Evolutionary conservation across 2,329 filamentous ascomycete genomes (phyloP).

Genomic region (Kalmusia sp.): DNA sequence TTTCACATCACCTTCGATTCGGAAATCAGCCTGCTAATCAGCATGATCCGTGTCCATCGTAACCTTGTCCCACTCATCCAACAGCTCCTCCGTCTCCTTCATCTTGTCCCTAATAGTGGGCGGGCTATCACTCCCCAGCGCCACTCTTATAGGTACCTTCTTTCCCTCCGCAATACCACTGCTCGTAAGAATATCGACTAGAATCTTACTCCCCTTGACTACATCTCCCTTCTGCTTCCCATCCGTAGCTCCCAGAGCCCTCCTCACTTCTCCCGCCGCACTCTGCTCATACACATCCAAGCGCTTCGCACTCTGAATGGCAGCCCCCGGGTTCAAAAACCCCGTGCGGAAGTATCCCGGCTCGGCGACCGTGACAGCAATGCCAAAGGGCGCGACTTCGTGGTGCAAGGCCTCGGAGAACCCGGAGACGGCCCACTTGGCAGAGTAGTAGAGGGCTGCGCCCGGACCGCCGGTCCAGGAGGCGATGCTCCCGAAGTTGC

Average conservation of each 20-base stretch:
- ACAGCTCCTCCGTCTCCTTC: slow-evolving; percentile 31
- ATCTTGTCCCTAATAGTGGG: slow-evolving; percentile 25
- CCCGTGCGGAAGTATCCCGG: slow-evolving; percentile 60
- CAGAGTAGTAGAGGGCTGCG: slow-evolving; percentile 54
- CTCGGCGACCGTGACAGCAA: slow-evolving; percentile 56
- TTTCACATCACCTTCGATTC: too few relatives aligned
- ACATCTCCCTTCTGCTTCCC: slow-evolving; percentile 64
- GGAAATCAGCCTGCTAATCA: too few relatives aligned
- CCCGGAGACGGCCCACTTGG: slow-evolving; percentile 55
- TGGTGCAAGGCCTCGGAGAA: slow-evolving; percentile 52
- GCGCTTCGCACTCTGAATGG: slow-evolving; percentile 19
- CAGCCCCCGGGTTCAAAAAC: slow-evolving; percentile 46
- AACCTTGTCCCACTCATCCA: slow-evolving; percentile 46
- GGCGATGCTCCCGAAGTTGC: slow-evolving; percentile 57
- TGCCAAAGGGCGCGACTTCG: slow-evolving; percentile 55
- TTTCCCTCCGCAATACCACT: slow-evolving; percentile 57
- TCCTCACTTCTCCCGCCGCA: slow-evolving; percentile 41
- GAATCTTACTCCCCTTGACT: slow-evolving; percentile 58
- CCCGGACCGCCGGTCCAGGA: slow-evolving; percentile 50
- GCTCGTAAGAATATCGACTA: slow-evolving; percentile 64
- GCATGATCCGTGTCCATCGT: slow-evolving; percentile 28
- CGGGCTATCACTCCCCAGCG: slow-evolving; percentile 60
- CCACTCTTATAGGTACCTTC: slow-evolving; percentile 60
- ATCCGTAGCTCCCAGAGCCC: slow-evolving; percentile 46
- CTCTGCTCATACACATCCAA: slow-evolving; percentile 44